These are phyloP conservation scores for Moricandia arvensis DNA, from an alignment of 345 rosid species.

Conservation along the genomic window DNA sequence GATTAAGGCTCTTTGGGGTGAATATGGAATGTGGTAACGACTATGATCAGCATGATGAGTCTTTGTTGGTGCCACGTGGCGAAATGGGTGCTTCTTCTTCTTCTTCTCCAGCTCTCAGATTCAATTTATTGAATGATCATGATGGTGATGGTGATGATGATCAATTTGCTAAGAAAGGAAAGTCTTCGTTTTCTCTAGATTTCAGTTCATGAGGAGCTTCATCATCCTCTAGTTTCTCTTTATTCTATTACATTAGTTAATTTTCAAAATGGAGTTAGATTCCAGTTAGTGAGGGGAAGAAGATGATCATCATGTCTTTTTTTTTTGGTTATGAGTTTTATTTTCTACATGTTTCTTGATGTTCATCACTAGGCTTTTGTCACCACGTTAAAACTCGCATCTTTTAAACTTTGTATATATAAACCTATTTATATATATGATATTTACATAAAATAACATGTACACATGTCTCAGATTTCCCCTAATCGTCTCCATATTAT, in stretches of 20 bases:
- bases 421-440: slow-evolving; percentile 11
- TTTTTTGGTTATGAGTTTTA: slow-evolving; percentile 21
- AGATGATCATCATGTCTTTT: slow-evolving; percentile 6
- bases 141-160: slow-evolving; percentile 24
- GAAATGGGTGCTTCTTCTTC: slow-evolving; percentile 39
- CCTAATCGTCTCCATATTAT: neutral
- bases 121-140: slow-evolving; percentile 21
- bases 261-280: slow-evolving; percentile 16
- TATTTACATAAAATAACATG: slow-evolving; percentile 27
- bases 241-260: slow-evolving; percentile 18
- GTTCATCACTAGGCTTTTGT: slow-evolving; percentile 29
- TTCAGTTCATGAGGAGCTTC: slow-evolving; percentile 32
- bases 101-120: slow-evolving; percentile 14
- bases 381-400: slow-evolving; percentile 23
- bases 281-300: slow-evolving; percentile 19
- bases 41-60: slow-evolving; percentile 24
- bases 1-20: slow-evolving; percentile 85
- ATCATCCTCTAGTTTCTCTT: slow-evolving; percentile 1
- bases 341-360: slow-evolving; percentile 23
- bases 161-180: slow-evolving; percentile 43
- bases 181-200: slow-evolving; percentile 39
- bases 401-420: slow-evolving; percentile 30
- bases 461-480: slow-evolving; percentile 1
- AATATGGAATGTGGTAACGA: slow-evolving; percentile 73
- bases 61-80: slow-evolving; percentile 27